Base-by-base conservation (phyloP, 2,329 filamentous ascomycete genomes). In the Blastomyces gilchristii region DNA sequence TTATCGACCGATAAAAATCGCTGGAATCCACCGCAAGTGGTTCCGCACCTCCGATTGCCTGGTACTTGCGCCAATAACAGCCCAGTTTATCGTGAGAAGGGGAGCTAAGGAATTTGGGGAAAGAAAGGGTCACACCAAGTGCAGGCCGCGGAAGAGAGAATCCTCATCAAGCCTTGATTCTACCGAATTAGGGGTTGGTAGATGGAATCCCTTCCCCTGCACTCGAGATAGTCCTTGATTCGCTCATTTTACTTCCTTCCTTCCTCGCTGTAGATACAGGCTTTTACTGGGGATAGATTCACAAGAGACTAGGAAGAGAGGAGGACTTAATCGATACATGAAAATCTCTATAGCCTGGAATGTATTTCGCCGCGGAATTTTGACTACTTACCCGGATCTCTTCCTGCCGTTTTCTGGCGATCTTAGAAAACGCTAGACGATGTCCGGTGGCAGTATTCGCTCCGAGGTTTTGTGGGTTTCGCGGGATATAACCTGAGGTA, bases 401-500 rank as follows among this genome's bases (percentile, higher is more conserved):
- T 41, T 47, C 43, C 4, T 9, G 58, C 28, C 22, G 28, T 59
- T 59, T 47, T 49, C 39, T 22, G 22, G 4, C 16, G 16, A 14
- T 2, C 39, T 16, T 9, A 22, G 28, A 34, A 59, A 59, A 59
- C 43, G 43, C 31, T 22, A 34, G 31, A 43, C 8, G 43, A 49
- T 59, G 16, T 52, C 25, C 14, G 49, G 25, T 34, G 16, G 28
- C 31, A 5, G 58, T 37, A 47, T 58, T 58, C 16, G 31, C 39
- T 58, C 62, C 59, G 60, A 64, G 58, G 62, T 60, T 49, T 45
- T 56, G 63, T 63, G 66, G 66, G 61, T 25, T 63, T 54, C 62
- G 60, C 62, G 63, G 63, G 67, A 68, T 69, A 65, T 59, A 45
- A 60, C 53, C 59, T 62, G 59, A 68, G 66, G 68, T 68, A 69